Evolutionary conservation across 2,329 filamentous ascomycete genomes (phyloP).

Genomic region (Ophiostoma tasmaniense): DNA sequence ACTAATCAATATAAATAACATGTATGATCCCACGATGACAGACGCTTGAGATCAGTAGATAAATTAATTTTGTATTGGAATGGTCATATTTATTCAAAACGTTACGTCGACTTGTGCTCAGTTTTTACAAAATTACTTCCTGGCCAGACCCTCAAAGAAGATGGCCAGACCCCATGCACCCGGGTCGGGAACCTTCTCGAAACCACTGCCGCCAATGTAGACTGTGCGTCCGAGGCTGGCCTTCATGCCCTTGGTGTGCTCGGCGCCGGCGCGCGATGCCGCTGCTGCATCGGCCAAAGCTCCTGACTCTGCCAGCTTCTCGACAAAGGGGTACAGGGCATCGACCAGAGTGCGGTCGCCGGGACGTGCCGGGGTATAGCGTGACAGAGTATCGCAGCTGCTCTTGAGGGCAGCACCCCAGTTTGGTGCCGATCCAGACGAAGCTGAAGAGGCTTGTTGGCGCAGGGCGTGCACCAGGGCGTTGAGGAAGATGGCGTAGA

Average conservation of each 20-base stretch:
- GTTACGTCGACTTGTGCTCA: background rate
- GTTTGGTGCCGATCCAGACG: slow-evolving; percentile 28
- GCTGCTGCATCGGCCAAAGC: slow-evolving; percentile 62
- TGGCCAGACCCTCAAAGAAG: slow-evolving; percentile 72
- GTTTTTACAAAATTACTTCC: slow-evolving; percentile 20
- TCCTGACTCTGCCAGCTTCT: slow-evolving; percentile 56
- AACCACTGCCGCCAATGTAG: slow-evolving; percentile 70
- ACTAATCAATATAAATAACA: no score
- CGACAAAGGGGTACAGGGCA: slow-evolving; percentile 79
- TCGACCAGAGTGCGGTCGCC: slow-evolving; percentile 90
- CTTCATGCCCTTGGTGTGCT: slow-evolving; percentile 84
- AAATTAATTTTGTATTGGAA: no score
- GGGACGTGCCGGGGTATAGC: slow-evolving; percentile 80
- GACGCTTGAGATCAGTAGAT: no score
- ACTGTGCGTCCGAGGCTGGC: slow-evolving; percentile 77
- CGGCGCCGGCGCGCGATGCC: slow-evolving; percentile 66
- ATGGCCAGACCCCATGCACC: slow-evolving; percentile 68
- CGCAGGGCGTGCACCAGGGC: slow-evolving; percentile 61
- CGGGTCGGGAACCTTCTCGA: slow-evolving; percentile 52
- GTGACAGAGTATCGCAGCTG: slow-evolving; percentile 61
- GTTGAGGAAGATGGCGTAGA: slow-evolving; percentile 80
- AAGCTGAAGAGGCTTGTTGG: slow-evolving; percentile 30
- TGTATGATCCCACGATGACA: no score
- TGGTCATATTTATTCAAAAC: background rate
- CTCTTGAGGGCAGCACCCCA: slow-evolving; percentile 61